Evolutionary conservation across 2,329 filamentous ascomycete genomes (phyloP).

Genomic region (Lecanicillium sp.): DNA sequence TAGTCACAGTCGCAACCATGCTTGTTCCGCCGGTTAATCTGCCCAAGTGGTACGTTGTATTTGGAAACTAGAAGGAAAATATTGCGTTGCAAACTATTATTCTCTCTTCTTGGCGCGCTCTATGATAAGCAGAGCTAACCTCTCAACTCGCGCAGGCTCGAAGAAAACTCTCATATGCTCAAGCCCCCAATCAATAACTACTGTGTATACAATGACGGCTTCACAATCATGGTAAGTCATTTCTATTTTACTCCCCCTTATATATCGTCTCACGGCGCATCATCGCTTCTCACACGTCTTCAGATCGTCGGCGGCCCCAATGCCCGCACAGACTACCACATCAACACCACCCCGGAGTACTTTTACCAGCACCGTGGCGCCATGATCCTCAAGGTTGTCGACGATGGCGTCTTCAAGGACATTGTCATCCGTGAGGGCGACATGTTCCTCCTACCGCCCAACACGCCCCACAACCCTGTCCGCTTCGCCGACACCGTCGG

Average conservation of each 20-base stretch:
- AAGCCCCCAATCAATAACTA: conserved; percentile 96
- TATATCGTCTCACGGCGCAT: too few species aligned
- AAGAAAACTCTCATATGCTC: conserved; percentile 84
- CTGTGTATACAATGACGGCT: conserved; percentile 81
- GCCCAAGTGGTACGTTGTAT: conserved; percentile 45
- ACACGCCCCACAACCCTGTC: conserved; percentile 94
- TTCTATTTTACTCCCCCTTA: neutral
- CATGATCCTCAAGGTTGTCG: conserved; percentile 90
- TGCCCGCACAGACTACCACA: conserved; percentile 94
- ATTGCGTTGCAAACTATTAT: too few species aligned
- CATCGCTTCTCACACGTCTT: neutral
- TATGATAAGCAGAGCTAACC: too few species aligned
- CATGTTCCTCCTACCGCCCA: conserved; percentile 86
- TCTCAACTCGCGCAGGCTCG: too few species aligned
- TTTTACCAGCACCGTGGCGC: conserved; percentile 94
- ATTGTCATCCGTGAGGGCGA: conserved; percentile 87
- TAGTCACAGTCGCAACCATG: conserved; percentile 24
- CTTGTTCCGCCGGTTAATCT: conserved; percentile 45
- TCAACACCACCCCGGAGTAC: conserved; percentile 93
- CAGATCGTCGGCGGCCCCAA: conserved; percentile 93
- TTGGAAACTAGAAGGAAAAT: neutral
- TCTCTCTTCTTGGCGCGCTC: too few species aligned
- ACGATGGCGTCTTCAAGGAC: conserved; percentile 65
- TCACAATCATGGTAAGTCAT: conserved; percentile 66
- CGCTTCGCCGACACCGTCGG: conserved; percentile 92